Evolutionary conservation across 73 alveolate species (phyloP).

Genomic region (Paramecium tetraurelia): DNA sequence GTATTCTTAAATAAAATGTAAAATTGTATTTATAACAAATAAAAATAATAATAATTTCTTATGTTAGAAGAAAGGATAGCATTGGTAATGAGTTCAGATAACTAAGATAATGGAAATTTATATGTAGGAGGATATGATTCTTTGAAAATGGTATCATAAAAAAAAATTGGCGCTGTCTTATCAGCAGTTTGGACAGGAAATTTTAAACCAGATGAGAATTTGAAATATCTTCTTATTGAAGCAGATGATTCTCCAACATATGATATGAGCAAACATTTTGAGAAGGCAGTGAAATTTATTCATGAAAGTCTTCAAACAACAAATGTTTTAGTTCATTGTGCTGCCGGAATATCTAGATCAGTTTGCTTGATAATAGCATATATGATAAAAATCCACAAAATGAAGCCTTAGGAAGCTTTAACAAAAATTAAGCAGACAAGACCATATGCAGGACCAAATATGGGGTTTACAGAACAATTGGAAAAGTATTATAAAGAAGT

Average conservation of each 20-base stretch:
- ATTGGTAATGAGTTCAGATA: background rate
- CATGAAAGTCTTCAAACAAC: constrained; percentile 56
- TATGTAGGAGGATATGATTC: constrained; percentile 1
- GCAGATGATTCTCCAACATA: background rate
- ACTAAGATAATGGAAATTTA: background rate
- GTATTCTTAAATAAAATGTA: too few relatives aligned
- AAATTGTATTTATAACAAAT: background rate
- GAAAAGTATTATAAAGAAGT: background rate
- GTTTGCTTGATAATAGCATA: constrained; percentile 88
- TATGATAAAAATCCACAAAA: constrained; percentile 76
- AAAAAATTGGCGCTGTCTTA: background rate
- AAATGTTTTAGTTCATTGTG: constrained; percentile 84
- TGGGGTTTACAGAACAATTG: background rate
- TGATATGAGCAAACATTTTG: background rate
- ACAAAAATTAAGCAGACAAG: background rate
- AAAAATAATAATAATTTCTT: too few relatives aligned
- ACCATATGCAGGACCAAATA: background rate
- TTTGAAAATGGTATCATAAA: background rate
- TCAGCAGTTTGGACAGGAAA: background rate
- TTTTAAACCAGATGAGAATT: background rate
- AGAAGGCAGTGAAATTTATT: constrained; percentile 11
- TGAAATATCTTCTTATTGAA: background rate
- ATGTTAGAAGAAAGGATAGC: background rate
- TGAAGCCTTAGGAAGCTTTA: constrained; percentile 49
- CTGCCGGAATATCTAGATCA: constrained; percentile 91